Base-by-base conservation (phyloP, 148 eudicot species). In the Heliosperma pusillum region DNA sequence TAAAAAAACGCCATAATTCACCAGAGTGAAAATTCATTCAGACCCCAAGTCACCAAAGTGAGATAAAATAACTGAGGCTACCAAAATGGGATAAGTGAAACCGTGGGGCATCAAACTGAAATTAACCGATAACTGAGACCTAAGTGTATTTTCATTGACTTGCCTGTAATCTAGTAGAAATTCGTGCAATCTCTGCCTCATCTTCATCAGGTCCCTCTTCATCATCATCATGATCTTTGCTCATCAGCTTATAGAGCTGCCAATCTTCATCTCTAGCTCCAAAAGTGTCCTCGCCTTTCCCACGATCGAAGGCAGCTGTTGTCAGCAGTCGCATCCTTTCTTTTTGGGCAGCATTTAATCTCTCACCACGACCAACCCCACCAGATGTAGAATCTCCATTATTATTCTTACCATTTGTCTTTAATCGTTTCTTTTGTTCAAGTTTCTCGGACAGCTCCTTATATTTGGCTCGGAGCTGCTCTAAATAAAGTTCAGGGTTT, bases 281-380 rank as follows among this genome's bases (percentile, higher is more conserved):
- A 82, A 96, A 96, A 72, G 94, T 96, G 74, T 96, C 99, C 86
- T 96, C 99, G 40, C 97, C 99, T 80, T 96, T 96, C 53, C 99
- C 99, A 30, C 97, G 82, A 82, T 96, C 99, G 80, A 90, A 96
- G 65, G 97, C 99, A 78, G 99, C 99, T 55, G 97, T 92, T 66
- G 99, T 86, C 79, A 96, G 82, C 33, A 96, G 90, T 71, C 97
- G 94, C 99, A 96, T 96, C 80, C 99, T 92, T 74, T 96, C 99
- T 83, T 88, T 95, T 80, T 95, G 97, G 67, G 93, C 91, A 71
- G 97, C 88, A 88, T 85, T 95, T 79, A 92, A 83, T 80, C 99
- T 89, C 84, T 96, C 97, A 52, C 99, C 99, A 61, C 99, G 99
- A 10, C 99, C 99, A 63, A 92, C 94, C 69, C 89, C 94, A 58